Evolutionary conservation across 2,329 filamentous ascomycete species (phyloP), one percentile per base, ranked within the genome.

Genomic region (Dothidotthia symphoricarpi): DNA sequence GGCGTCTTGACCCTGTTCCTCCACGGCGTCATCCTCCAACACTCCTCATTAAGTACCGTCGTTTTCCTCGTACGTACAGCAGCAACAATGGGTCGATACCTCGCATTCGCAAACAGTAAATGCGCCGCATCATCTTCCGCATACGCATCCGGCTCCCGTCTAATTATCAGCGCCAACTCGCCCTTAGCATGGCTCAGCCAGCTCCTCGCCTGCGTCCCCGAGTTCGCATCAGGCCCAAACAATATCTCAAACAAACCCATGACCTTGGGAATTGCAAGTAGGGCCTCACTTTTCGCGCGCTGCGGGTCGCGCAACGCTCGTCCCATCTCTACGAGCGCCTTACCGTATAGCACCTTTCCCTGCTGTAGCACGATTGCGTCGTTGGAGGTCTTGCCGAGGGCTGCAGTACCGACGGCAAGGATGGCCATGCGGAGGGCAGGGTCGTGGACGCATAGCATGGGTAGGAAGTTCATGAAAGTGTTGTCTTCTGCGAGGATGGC

Each of bases 1-100:
- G 61, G 52, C 2, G 57, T 60, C 38, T 67, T 64, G 14, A 46
- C 46, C 25, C 51, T 46, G 12, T 45, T 51, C 16, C 31, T 48
- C 67, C 66, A 69, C 2, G 66, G 67, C 3, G 64, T 31, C 1
- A 52, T 66, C 28, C 63, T 64, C 66, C 66, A 69, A 14, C 52
- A 51, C 11, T 49, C 39, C 3, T 51, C 49, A 12, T 63, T 59
- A 13, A 69, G 32, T 13, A 62, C 46, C 4, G 57, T 61, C 3
- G 50, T 42, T 32, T 54, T 63, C 19, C 66, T 45, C 11, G 44
- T 31, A 26, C 78, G 75, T 57, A 56, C 35, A 2, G 47, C 47
- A 8, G 45, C 41, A 3, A 60, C 53, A 12, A 59, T 48, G 33
- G 55, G 16, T n/a, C 34, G 14, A 12, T 28, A 50, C 29, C 60